Evolutionary conservation across 768 basidiomycete genomes (phyloP).

Genomic region (Holtermanniella nyarrowii): DNA sequence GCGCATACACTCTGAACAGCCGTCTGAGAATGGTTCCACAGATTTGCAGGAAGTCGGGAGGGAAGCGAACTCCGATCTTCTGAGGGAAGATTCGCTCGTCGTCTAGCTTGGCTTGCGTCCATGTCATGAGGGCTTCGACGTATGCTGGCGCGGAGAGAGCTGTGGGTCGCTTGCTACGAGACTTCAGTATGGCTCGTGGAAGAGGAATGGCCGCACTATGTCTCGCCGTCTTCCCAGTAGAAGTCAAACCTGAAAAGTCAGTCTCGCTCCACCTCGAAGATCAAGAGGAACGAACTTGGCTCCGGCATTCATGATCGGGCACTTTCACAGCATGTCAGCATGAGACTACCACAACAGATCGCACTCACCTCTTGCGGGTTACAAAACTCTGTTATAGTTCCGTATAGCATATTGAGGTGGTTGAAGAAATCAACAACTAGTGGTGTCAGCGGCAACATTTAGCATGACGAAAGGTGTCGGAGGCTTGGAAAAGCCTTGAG

Average conservation of each 20-base stretch:
- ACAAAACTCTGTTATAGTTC: conserved; percentile 96
- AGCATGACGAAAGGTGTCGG: conserved; percentile 1
- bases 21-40: conserved; percentile 85
- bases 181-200: not conserved
- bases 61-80: conserved; percentile 88
- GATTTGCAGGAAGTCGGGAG: conserved; percentile 76
- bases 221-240: conserved; percentile 40
- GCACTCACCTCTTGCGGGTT: conserved; percentile 71
- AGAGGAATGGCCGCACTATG: conserved; percentile 24
- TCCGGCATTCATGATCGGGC: conserved; percentile 41
- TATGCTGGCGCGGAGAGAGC: conserved; percentile 53
- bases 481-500: not conserved
- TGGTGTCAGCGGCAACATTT: too few relatives aligned
- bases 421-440: conserved; percentile 99
- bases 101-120: conserved; percentile 86
- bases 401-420: conserved; percentile 98
- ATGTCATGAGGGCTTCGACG: conserved; percentile 97
- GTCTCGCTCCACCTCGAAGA: too few relatives aligned
- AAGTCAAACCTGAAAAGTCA: conserved; percentile 31
- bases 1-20: conserved; percentile 92
- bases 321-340: conserved; percentile 15
- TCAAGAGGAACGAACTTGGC: conserved; percentile 32
- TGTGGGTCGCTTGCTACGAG: conserved; percentile 33
- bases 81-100: conserved; percentile 89
- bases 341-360: not conserved